phyloP scores from a whole-genome alignment of 1,139 yeast species.

The Geotrichum candidum region DNA sequence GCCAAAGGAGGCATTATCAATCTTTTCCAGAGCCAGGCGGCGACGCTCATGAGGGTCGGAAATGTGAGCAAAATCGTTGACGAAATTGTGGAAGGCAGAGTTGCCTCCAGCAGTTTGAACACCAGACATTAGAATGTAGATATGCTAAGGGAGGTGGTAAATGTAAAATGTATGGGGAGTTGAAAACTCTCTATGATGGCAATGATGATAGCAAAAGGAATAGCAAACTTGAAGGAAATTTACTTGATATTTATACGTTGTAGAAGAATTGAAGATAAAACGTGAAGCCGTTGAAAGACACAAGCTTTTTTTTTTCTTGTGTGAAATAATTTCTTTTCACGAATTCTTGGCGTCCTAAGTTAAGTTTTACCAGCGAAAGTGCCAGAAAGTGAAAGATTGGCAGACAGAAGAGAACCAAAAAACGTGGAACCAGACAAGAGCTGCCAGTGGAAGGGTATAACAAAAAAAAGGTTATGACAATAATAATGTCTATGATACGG shows the following conservation, averaged over 20 bases:
- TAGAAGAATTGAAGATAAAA: neutral
- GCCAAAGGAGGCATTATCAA: constrained; percentile 76
- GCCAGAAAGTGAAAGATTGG: neutral
- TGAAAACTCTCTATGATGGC: neutral
- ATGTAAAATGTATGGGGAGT: neutral
- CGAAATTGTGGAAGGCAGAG: constrained; percentile 81
- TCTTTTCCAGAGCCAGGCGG: constrained; percentile 80
- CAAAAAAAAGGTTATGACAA: too few relatives aligned
- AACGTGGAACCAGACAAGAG: neutral
- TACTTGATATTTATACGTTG: neutral
- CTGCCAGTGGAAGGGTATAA: neutral
- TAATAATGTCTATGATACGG: neutral
- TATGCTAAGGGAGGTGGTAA: neutral
- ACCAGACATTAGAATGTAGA: neutral
- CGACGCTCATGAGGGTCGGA: constrained; percentile 89
- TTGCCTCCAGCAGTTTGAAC: constrained; percentile 64
- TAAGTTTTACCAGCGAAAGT: too few relatives aligned
- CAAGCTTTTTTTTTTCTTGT: neutral
- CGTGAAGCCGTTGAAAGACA: neutral
- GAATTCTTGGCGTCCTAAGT: neutral
- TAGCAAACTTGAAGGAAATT: neutral
- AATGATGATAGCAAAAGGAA: neutral
- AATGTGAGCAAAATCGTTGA: constrained; percentile 76
- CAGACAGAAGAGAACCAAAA: neutral
- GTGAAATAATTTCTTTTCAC: neutral